These are phyloP conservation scores for Talaromyces sp. DNA, from an alignment of 2,329 filamentous ascomycete species.

Conservation along the genomic window DNA sequence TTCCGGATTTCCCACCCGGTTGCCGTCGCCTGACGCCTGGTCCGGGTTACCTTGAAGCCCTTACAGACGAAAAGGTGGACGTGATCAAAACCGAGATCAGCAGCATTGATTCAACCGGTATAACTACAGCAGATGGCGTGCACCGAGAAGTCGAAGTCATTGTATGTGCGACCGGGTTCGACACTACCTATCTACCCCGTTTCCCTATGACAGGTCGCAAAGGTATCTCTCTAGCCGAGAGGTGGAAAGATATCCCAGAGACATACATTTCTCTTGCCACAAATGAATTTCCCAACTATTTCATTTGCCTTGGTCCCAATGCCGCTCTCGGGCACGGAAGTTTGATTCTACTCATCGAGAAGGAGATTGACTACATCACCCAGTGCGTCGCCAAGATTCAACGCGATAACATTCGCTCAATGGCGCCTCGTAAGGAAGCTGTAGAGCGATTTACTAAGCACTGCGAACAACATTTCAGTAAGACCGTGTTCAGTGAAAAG, in stretches of 20 bases:
- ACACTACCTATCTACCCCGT: conserved; percentile 38
- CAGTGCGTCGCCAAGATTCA: conserved; percentile 15
- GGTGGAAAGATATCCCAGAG: conserved; percentile 41
- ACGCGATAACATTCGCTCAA: conserved; percentile 22
- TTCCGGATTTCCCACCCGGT: conserved; percentile 40
- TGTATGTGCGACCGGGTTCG: conserved; percentile 44
- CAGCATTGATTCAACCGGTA: conserved; percentile 30
- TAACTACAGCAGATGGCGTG: conserved; percentile 26
- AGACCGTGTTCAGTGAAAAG: conserved; percentile 15
- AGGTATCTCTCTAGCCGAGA: conserved; percentile 42
- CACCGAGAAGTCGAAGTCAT: conserved; percentile 22
- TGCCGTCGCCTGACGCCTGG: conserved; percentile 47
- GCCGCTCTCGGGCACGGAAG: conserved; percentile 41
- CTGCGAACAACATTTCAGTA: conserved; percentile 10
- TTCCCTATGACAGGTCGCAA: conserved; percentile 43
- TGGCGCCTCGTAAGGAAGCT: conserved; percentile 14
- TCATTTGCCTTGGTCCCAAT: conserved; percentile 31
- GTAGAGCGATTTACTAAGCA: conserved; percentile 15
- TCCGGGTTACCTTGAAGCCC: conserved; percentile 56
- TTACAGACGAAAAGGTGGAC: conserved; percentile 58
- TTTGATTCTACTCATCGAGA: conserved; percentile 13
- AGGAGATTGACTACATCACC: conserved; percentile 15
- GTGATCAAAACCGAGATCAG: conserved; percentile 56
- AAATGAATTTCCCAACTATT: conserved; percentile 48
- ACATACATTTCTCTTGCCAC: conserved; percentile 48